Evolutionary conservation across 495 filamentous ascomycete genomes (phyloP).

Genomic region (Astrocystis sublimbata): DNA sequence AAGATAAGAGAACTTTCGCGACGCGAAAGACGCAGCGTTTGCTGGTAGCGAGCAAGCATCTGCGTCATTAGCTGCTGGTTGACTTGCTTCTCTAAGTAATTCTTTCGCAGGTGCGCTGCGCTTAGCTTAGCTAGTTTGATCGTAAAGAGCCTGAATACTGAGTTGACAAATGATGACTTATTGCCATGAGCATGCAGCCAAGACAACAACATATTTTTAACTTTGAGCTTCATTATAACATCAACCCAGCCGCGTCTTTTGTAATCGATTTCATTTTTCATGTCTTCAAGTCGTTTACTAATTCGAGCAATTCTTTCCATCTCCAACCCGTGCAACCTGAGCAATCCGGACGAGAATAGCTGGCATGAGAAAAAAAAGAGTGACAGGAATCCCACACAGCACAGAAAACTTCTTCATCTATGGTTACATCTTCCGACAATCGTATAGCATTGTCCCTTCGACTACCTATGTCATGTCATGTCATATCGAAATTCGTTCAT

Average conservation of each 20-base stretch:
- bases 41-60: constrained; percentile 3
- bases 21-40: background rate
- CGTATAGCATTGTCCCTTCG: background rate
- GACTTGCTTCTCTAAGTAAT: background rate
- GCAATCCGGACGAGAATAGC: background rate
- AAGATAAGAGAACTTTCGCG: too few species aligned
- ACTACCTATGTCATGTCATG: too few species aligned
- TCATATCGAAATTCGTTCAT: background rate
- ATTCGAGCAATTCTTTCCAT: constrained; percentile 1
- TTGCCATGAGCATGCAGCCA: background rate
- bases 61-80: background rate
- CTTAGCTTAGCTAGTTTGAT: background rate
- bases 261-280: background rate
- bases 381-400: constrained; percentile 20
- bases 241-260: background rate
- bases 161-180: constrained; percentile 13
- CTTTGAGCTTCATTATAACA: background rate
- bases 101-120: constrained; percentile 1
- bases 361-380: constrained; percentile 2
- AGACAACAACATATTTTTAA: background rate
- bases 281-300: constrained; percentile 10
- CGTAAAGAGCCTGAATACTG: constrained; percentile 17
- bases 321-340: constrained; percentile 5
- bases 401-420: constrained; percentile 1
- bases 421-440: constrained; percentile 8